These are phyloP conservation scores for Calonectria honghensis DNA, from an alignment of 2,329 filamentous ascomycete genomes.

Conservation along the genomic window DNA sequence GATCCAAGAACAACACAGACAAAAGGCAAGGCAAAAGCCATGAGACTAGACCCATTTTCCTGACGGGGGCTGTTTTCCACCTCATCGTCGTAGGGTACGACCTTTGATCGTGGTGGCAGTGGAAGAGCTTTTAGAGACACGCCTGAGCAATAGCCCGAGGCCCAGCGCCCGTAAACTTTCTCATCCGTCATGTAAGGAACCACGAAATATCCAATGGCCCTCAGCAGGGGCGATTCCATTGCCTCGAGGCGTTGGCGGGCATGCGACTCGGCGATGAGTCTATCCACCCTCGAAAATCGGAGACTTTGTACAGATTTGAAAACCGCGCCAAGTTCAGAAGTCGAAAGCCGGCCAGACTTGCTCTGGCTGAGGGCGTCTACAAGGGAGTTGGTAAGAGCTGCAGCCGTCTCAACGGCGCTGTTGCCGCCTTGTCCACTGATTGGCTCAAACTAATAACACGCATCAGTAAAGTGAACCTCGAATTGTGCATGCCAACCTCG, in stretches of 20 bases:
- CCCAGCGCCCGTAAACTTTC: background rate
- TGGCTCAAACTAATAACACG: background rate
- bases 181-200: background rate
- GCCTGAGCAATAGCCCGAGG: background rate
- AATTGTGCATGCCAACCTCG: no score
- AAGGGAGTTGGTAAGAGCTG: background rate
- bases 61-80: no score
- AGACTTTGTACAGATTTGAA: background rate
- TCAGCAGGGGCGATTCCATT: background rate
- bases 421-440: slow-evolving; percentile 1
- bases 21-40: background rate
- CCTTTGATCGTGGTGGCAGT: background rate
- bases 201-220: background rate
- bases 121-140: background rate
- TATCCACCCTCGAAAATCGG: background rate
- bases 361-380: background rate
- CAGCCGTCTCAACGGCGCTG: background rate
- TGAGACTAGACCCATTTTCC: background rate
- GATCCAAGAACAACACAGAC: background rate
- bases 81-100: background rate
- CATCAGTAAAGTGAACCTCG: background rate
- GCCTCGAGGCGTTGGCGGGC: background rate
- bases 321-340: background rate
- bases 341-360: background rate
- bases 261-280: background rate